phyloP scores from a whole-genome alignment of 441 rosid genomes.

The Populus tomentosa region DNA sequence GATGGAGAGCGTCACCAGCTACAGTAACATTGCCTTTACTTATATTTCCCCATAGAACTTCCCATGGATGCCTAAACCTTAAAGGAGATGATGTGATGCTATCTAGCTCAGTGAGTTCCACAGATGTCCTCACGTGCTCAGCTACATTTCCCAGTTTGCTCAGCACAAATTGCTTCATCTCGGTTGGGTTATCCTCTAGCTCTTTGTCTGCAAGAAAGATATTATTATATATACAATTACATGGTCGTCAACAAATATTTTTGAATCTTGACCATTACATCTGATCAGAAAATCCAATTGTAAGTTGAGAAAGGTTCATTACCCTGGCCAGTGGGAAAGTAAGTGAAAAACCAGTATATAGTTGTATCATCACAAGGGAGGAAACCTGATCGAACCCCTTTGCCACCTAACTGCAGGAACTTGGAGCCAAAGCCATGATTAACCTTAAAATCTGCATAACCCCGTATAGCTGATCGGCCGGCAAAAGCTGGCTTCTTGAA shows the following conservation, averaged over 20 bases:
- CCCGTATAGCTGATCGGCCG: constrained; percentile 46
- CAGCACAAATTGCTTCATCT: constrained; percentile 44
- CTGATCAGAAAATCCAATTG: not conserved
- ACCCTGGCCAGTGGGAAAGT: constrained; percentile 34
- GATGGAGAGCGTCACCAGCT: constrained; percentile 25
- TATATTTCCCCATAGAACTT: too few species aligned
- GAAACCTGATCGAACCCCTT: constrained; percentile 56
- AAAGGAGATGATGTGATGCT: constrained; percentile 29
- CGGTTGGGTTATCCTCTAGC: constrained; percentile 30
- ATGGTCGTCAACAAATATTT: too few species aligned
- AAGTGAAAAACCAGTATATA: constrained; percentile 68
- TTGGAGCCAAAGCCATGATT: constrained; percentile 44
- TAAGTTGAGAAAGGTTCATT: not conserved
- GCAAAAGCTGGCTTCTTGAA: constrained; percentile 42
- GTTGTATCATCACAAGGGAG: constrained; percentile 49
- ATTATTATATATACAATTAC: too few species aligned
- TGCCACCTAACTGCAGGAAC: constrained; percentile 39
- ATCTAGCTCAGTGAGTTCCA: constrained; percentile 37
- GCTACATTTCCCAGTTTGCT: constrained; percentile 34
- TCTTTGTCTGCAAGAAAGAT: constrained; percentile 24
- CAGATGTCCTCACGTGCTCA: constrained; percentile 25
- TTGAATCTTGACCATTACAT: not conserved
- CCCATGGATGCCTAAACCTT: constrained; percentile 29
- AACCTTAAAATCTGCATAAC: constrained; percentile 33
- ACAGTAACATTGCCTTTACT: too few species aligned